Evolutionary conservation across 179 eudicot species (phyloP), one percentile per base, ranked within the genome.

Genomic region (Carnegiea gigantea): DNA sequence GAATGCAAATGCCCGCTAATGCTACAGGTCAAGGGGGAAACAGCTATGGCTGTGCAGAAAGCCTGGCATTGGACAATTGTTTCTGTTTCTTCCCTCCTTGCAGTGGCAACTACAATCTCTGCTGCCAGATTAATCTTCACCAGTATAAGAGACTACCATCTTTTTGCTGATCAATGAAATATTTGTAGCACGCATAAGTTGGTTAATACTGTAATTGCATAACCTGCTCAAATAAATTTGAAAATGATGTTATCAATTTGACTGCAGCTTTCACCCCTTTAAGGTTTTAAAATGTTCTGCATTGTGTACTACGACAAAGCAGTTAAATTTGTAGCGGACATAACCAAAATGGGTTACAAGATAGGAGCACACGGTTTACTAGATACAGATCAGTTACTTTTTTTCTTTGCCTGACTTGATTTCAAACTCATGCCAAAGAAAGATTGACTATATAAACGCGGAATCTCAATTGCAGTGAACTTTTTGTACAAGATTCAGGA

Each of bases 31-130:
- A 91, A 89, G 80, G 89, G 92, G 59, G 84, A 85, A 81, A 84
- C 81, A 30, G 83, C 90, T 75, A 84, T 72, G 65, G 59, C 26
- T 75, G 77, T 18, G 84, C 89, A 82, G 43, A 84, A 84, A 70
- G 85, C 86, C 54, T 91, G 92, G 94, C 94, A 91, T 76, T 90
- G 89, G 92, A 48, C 81, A 23, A 70, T 86, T 82, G 82, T 88
- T 77, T 28, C 82, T 82, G n/a, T 89, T 0, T 91, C 87, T 78
- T 87, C 87, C 77, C 57, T 90, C 18, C 83, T 89, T 46, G 86
- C 89, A 62, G 78, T 84, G 15, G 89, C 80, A 59, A 89, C 92
- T 53, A 89, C 94, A 28, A 78, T 83, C 53, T 85, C 94, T 62
- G 90, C 94, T 62, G 76, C 88, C 84, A 83, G 90, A 79, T 62